phyloP scores from a whole-genome alignment of 2,329 filamentous ascomycete genomes.

The Sarocladium brachiariae region DNA sequence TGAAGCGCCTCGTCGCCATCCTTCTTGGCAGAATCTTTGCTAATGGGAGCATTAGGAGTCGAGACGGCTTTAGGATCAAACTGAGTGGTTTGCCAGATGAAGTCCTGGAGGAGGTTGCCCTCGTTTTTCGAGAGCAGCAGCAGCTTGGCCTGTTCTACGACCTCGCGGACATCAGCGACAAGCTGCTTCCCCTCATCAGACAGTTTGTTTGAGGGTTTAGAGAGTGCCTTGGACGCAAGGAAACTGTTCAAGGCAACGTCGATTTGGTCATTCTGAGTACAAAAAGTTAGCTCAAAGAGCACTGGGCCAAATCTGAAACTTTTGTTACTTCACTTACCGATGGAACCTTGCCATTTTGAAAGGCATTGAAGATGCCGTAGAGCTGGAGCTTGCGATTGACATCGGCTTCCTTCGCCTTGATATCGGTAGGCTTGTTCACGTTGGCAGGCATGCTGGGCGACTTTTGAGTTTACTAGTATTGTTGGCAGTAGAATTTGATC shows the following conservation, averaged over 20 bases:
- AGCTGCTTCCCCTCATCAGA: constrained; percentile 77
- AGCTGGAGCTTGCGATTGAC: constrained; percentile 92
- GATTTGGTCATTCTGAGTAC: constrained; percentile 77
- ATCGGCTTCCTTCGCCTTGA: constrained; percentile 72
- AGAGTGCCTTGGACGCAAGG: constrained; percentile 62
- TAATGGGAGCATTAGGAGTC: constrained; percentile 59
- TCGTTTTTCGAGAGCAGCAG: constrained; percentile 90
- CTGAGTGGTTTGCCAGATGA: constrained; percentile 87
- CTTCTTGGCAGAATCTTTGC: constrained; percentile 71
- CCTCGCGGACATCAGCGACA: constrained; percentile 67
- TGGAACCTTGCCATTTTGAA: constrained; percentile 82
- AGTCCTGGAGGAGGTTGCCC: constrained; percentile 89
- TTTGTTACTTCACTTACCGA: constrained; percentile 73
- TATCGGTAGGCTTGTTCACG: constrained; percentile 69
- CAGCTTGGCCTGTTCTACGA: constrained; percentile 77
- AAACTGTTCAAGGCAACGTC: constrained; percentile 91
- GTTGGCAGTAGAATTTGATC: background rate
- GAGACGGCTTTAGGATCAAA: constrained; percentile 58
- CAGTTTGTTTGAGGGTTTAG: constrained; percentile 66
- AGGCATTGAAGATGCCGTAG: constrained; percentile 83
- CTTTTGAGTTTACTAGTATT: background rate
- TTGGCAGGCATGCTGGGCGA: constrained; percentile 28
- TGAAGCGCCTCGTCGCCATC: constrained; percentile 79
- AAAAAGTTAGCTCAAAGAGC: background rate
- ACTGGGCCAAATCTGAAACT: too few relatives aligned